phyloP scores from a whole-genome alignment of 2,329 filamentous ascomycete genomes.

The Pseudopyrenochaeta lycopersici region DNA sequence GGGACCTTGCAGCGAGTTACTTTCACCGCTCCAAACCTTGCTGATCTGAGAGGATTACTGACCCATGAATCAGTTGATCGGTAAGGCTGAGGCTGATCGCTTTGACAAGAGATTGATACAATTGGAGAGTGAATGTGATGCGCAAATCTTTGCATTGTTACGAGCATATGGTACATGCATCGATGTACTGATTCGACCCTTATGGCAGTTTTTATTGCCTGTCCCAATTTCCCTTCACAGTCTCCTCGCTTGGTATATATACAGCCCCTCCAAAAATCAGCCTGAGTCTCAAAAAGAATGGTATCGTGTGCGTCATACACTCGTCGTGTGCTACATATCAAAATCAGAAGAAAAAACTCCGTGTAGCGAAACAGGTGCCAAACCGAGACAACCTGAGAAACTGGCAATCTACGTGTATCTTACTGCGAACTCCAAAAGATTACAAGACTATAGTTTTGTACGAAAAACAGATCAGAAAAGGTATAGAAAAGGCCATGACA shows the following conservation, averaged over 20 bases:
- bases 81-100: background rate
- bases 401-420: constrained; percentile 22
- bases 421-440: constrained; percentile 15
- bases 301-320: constrained; percentile 38
- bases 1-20: constrained; percentile 23
- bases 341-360: constrained; percentile 9
- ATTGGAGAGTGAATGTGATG: background rate
- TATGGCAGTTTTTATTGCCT: background rate
- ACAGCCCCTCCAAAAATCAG: background rate
- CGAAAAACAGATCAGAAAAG: constrained; percentile 15
- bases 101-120: background rate
- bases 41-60: background rate
- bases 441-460: constrained; percentile 25
- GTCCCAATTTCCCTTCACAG: background rate
- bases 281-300: constrained; percentile 10
- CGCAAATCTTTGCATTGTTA: constrained; percentile 6
- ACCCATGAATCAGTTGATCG: background rate
- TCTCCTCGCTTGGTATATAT: background rate
- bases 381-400: constrained; percentile 7
- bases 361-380: constrained; percentile 4
- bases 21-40: constrained; percentile 16
- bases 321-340: constrained; percentile 28
- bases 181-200: constrained; percentile 1
- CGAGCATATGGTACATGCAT: constrained; percentile 1
- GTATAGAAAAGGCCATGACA: constrained; percentile 2